Evolutionary conservation across 2,329 filamentous ascomycete species (phyloP), one percentile per base, ranked within the genome.

Genomic region (Paraconiothyrium sp.): DNA sequence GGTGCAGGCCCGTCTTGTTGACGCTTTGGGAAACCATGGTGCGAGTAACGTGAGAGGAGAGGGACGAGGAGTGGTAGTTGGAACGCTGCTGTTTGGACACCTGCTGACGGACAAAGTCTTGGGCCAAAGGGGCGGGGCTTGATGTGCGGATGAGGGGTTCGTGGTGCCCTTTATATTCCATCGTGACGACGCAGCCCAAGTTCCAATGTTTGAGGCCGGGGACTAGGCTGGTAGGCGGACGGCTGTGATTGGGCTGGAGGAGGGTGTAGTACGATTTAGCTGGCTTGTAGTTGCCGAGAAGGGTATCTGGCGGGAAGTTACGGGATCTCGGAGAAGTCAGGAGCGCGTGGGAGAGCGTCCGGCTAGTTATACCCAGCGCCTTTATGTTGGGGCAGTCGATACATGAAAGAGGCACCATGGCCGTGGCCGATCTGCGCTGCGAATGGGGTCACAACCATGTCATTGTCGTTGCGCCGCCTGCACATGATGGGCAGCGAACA

Each of bases 1-100:
- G 94, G 87, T 97, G 93, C 72, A 97, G 90, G 75, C 88, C 88
- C 75, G 94, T 97, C 85, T 94, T 94, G 89, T 97, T 97, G 77
- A 97, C 88, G 73, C 81, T 85, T 70, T 84, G 80, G 72, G 79
- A 73, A 66, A 78, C 78, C 80, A 83, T 84, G 59, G 56, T 77
- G 73, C 52, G 48, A 60, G 64, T 52, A 39, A 69, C 59, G 61
- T 68, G 57, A 4, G 60, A 59, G 35, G 73, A 85, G 76, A 87
- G 77, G 58, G 86, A 87, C 63, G 84, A 82, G 48, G 85, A 88
- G 70, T 88, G 85, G 73, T 85, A 88, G 72, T 87, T 86, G 74
- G 81, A 85, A 70, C 82, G 83, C 65, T 84, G 82, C 76, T 88
- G 86, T 75, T 86, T 87, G 70, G 81, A 79, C 71, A 86, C 75